These are phyloP conservation scores for Microsporum ferrugineum DNA, from an alignment of 2,329 filamentous ascomycete genomes.

Conservation along the genomic window DNA sequence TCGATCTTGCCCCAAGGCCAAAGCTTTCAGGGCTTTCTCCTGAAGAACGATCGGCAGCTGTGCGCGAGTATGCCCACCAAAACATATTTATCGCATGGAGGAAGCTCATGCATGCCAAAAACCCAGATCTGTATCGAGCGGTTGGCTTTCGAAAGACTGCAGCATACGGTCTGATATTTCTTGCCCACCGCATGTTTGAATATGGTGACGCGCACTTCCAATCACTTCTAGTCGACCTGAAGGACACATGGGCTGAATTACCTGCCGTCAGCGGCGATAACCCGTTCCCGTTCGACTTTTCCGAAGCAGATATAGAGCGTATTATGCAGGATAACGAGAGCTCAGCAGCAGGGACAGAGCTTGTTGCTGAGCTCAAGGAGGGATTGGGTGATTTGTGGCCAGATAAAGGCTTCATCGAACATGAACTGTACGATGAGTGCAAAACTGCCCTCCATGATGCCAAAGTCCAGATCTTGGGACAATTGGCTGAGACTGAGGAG, in stretches of 20 bases:
- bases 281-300: slow-evolving; percentile 3
- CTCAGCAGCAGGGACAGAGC: background rate
- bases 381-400: slow-evolving; percentile 9
- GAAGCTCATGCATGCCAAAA: slow-evolving; percentile 11
- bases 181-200: slow-evolving; percentile 23
- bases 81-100: slow-evolving; percentile 11
- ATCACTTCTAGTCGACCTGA: slow-evolving; percentile 22
- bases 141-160: slow-evolving; percentile 11
- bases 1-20: slow-evolving; percentile 4
- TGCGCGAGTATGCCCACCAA: slow-evolving; percentile 18
- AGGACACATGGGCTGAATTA: slow-evolving; percentile 19
- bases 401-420: slow-evolving; percentile 8
- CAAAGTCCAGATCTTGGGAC: slow-evolving; percentile 5
- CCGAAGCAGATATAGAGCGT: background rate
- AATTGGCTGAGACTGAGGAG: slow-evolving; percentile 4
- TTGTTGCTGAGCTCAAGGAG: slow-evolving; percentile 4
- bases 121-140: slow-evolving; percentile 8
- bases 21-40: slow-evolving; percentile 18
- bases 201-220: slow-evolving; percentile 24
- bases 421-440: slow-evolving; percentile 10
- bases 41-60: slow-evolving; percentile 17
- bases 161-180: slow-evolving; percentile 21
- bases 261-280: slow-evolving; percentile 14
- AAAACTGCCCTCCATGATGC: slow-evolving; percentile 5
- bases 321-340: background rate